These are phyloP conservation scores for Nakataea oryzae DNA, from an alignment of 2,329 filamentous ascomycete genomes.

Conservation along the genomic window DNA sequence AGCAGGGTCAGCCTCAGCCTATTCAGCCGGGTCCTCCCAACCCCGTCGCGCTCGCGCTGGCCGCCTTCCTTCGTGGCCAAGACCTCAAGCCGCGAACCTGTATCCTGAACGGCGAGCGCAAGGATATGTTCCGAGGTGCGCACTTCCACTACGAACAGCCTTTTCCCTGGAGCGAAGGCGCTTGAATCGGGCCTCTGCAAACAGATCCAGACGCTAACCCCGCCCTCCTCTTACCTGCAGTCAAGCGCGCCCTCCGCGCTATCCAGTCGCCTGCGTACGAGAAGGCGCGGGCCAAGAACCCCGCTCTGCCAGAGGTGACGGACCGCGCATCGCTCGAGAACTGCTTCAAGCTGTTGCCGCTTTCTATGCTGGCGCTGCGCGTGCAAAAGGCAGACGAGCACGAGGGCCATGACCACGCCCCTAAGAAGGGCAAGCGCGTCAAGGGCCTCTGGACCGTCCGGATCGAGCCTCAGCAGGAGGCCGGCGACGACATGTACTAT, in stretches of 20 bases:
- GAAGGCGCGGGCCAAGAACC: slow-evolving; percentile 83
- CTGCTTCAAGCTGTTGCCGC: slow-evolving; percentile 85
- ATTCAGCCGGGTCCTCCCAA: slow-evolving; percentile 75
- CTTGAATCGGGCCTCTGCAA: not conserved
- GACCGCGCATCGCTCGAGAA: slow-evolving; percentile 87
- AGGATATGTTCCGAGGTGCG: slow-evolving; percentile 93
- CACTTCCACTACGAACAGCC: not conserved
- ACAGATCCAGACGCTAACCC: not conserved
- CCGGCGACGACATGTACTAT: slow-evolving; percentile 80
- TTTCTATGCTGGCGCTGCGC: slow-evolving; percentile 87
- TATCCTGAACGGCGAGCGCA: slow-evolving; percentile 90
- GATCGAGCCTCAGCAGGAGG: slow-evolving; percentile 93
- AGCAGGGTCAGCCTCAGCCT: slow-evolving; percentile 48
- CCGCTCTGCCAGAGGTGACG: slow-evolving; percentile 75
- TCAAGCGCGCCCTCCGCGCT: slow-evolving; percentile 90
- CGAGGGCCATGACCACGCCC: slow-evolving; percentile 59
- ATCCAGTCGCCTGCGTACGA: slow-evolving; percentile 82
- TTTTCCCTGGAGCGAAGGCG: not conserved
- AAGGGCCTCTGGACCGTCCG: slow-evolving; percentile 96
- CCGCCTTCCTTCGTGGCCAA: slow-evolving; percentile 75
- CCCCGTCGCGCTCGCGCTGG: slow-evolving; percentile 78
- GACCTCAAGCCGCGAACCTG: slow-evolving; percentile 82
- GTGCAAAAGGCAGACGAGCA: slow-evolving; percentile 75
- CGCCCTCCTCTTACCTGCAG: slow-evolving; percentile 34
- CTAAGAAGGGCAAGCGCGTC: slow-evolving; percentile 73